phyloP scores from a whole-genome alignment of 768 basidiomycete species.

The Collybiopsis confluens region DNA sequence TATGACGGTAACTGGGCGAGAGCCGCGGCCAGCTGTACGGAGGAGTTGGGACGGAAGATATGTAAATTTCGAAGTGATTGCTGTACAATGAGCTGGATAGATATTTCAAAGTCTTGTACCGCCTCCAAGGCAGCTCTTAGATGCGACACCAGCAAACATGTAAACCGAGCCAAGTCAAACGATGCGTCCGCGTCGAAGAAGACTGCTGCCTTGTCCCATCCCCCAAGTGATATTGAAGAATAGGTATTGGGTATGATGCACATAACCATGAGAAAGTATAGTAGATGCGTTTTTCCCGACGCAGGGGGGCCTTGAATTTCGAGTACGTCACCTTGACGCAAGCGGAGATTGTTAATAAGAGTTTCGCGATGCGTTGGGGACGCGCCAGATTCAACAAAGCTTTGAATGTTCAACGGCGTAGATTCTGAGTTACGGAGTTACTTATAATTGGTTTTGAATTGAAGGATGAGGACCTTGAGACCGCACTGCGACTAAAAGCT shows the following conservation, averaged over 20 bases:
- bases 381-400: conserved; percentile 23
- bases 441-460: conserved; percentile 19
- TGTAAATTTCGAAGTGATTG: conserved; percentile 53
- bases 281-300: conserved; percentile 77
- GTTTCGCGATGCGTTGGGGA: conserved; percentile 16
- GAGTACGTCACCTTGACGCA: conserved; percentile 54
- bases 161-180: conserved; percentile 57
- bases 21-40: conserved; percentile 65
- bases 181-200: conserved; percentile 68
- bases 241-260: conserved; percentile 49
- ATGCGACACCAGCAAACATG: conserved; percentile 45
- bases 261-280: conserved; percentile 58
- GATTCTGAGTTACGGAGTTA: neutral
- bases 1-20: conserved; percentile 54
- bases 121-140: conserved; percentile 27
- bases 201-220: conserved; percentile 62
- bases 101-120: conserved; percentile 12
- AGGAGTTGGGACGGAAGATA: conserved; percentile 65
- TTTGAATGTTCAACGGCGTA: conserved; percentile 3
- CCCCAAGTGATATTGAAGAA: conserved; percentile 34
- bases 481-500: conserved; percentile 42
- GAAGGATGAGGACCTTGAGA: conserved; percentile 15
- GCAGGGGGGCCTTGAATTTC: conserved; percentile 74
- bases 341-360: conserved; percentile 16
- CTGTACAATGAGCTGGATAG: conserved; percentile 25